Base-by-base conservation (phyloP, 805 yeast genomes). In the Ascoidea rubescens region DNA sequence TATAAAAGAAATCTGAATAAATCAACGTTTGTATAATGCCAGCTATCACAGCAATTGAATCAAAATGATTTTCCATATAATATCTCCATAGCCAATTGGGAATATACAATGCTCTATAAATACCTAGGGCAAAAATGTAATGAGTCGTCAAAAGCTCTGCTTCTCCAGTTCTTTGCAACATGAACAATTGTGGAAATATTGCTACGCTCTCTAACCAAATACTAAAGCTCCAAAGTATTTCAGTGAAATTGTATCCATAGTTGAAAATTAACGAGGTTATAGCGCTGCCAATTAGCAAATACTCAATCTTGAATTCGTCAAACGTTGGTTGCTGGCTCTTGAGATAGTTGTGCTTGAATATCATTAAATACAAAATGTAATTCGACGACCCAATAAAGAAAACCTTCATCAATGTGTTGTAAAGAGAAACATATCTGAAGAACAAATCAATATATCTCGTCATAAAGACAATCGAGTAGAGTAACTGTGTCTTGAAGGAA, bases 71-170 rank as follows among this genome's bases (percentile, higher is more conserved):
- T 57, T 85, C 91, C 14, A 67, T 57, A 55, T 69, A 69, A 69
- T 82, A 87, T 66, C 97, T 79, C 75, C 89, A 93, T 58, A 89
- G 65, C 99, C 99, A 93, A 68, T 91, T 93, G 57, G 96, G 95
- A 59, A 93, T 79, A 65, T 93, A 93, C 50, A 93, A 72, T 0
- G 91, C 85, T 59, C 99, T 75, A 72, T 93, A 93, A 2, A 84
- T 59, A 14, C 99, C 99, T 63, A 93, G 72, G 1, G 97, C 96
- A 66, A 91, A 90, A 56, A 93, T 87, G 67, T 93, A 93, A 67
- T 93, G 97, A 50, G 84, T 77, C 3, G 98, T 93, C 62, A 93
- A 74, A 56, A 86, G 77, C 64, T 86, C 85, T 4, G 96, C 90
- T 60, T 85, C 84, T 16, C 96, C 96, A 1, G 91, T 80, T 58